Conservation (phyloP, 1,284 basidiomycete genomes). For the Malassezia brasiliensis region DNA sequence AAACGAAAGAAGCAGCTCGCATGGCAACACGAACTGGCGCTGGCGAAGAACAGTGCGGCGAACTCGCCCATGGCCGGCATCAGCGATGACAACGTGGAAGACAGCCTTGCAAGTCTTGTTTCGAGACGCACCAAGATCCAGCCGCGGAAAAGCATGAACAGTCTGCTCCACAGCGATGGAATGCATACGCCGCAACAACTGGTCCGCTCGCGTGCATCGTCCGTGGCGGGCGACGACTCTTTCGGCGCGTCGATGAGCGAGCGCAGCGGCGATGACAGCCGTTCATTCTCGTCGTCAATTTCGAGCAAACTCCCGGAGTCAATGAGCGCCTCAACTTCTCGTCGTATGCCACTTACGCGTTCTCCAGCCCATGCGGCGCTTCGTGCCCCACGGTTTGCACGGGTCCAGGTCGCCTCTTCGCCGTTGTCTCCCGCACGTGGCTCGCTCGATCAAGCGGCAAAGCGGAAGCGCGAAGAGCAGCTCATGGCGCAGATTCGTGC, state of each 20-base stretch:
- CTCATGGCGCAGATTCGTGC: constrained; percentile 4
- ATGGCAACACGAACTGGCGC: constrained; percentile 26
- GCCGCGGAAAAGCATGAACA: neutral
- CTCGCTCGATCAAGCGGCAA: constrained; percentile 2
- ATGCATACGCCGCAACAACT: neutral
- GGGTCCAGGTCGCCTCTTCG: neutral
- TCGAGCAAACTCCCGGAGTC: neutral
- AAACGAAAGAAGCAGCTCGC: constrained; percentile 28
- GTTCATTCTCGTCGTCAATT: constrained; percentile 11
- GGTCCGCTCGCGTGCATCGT: neutral
- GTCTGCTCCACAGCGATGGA: constrained; percentile 14
- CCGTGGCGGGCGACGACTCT: constrained; percentile 2
- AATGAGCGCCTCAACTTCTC: neutral
- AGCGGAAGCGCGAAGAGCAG: constrained; percentile 10
- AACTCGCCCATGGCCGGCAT: neutral
- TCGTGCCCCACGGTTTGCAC: neutral
- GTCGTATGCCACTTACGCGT: constrained; percentile 5
- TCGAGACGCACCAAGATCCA: constrained; percentile 4
- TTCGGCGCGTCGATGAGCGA: constrained; percentile 12
- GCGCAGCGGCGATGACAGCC: constrained; percentile 2
- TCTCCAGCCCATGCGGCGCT: constrained; percentile 4
- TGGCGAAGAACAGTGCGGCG: neutral
- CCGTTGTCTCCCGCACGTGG: constrained; percentile 1
- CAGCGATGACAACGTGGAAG: constrained; percentile 15
- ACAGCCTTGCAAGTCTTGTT: constrained; percentile 16